A percentile compares a stretch with the other conserved stretches of the same genome.
phyloP scores from a whole-genome alignment of 805 yeast species.

The Pichia pseudocactophila region DNA sequence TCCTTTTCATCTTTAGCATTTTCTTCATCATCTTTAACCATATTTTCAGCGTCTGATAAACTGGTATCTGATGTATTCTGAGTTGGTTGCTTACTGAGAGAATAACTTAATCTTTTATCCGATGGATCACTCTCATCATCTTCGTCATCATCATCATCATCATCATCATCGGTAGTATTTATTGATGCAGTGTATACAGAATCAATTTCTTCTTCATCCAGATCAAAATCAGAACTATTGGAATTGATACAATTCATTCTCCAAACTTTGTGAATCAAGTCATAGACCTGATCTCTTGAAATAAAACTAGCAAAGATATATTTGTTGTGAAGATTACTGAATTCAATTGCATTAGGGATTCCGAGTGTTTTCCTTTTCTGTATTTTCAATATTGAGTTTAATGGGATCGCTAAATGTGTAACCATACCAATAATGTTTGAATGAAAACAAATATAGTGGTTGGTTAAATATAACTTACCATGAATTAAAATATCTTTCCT shows the following conservation, averaged over 20 bases:
- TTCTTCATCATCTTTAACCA: constrained; percentile 24
- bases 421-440: constrained; percentile 63
- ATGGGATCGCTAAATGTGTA: constrained; percentile 47
- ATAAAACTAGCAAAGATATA: constrained; percentile 59
- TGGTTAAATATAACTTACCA: constrained; percentile 54
- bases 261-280: constrained; percentile 55
- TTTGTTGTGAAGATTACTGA: constrained; percentile 53
- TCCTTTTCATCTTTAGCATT: constrained; percentile 12
- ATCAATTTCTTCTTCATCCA: constrained; percentile 28
- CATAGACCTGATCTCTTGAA: constrained; percentile 46
- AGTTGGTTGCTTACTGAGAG: constrained; percentile 11
- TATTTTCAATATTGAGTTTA: constrained; percentile 52
- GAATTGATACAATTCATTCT: constrained; percentile 27
- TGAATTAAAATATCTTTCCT: constrained; percentile 58
- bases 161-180: constrained; percentile 20
- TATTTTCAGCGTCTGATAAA: constrained; percentile 25
- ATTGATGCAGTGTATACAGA: constrained; percentile 23
- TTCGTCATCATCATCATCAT: constrained; percentile 10
- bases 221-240: constrained; percentile 16
- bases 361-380: constrained; percentile 58
- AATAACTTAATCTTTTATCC: constrained; percentile 16
- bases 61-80: constrained; percentile 21
- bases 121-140: constrained; percentile 25
- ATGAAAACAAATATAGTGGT: constrained; percentile 49
- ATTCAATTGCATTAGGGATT: constrained; percentile 60